phyloP scores from a whole-genome alignment of 805 yeast species.

The Zygosaccharomyces bisporus region DNA sequence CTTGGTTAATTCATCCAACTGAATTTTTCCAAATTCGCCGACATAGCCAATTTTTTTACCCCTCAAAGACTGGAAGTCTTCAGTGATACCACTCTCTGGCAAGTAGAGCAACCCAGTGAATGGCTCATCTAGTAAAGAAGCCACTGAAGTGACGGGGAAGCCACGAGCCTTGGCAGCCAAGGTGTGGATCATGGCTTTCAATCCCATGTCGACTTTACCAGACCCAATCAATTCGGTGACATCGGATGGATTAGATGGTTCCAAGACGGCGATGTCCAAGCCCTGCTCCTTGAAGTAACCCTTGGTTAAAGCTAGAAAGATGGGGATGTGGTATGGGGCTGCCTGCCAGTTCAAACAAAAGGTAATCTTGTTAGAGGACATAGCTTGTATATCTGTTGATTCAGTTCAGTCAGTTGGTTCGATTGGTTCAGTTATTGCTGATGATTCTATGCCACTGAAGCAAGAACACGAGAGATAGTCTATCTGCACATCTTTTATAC shows the following conservation, averaged over 20 bases:
- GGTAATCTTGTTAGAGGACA: slow-evolving; percentile 48
- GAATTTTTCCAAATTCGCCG: slow-evolving; percentile 58
- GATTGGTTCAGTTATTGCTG: background rate
- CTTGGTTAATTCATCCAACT: slow-evolving; percentile 51
- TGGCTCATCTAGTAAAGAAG: slow-evolving; percentile 53
- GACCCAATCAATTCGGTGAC: slow-evolving; percentile 55
- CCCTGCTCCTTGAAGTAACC: slow-evolving; percentile 51
- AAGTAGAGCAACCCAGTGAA: slow-evolving; percentile 54
- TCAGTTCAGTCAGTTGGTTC: background rate
- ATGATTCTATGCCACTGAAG: background rate
- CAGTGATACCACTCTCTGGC: slow-evolving; percentile 48
- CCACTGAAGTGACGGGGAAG: slow-evolving; percentile 53
- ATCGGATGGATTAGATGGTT: slow-evolving; percentile 56
- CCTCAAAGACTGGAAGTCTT: slow-evolving; percentile 48
- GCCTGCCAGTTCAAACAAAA: slow-evolving; percentile 53
- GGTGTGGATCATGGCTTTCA: slow-evolving; percentile 59
- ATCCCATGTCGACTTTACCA: slow-evolving; percentile 56
- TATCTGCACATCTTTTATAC: slow-evolving; percentile 2
- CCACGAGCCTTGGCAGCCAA: slow-evolving; percentile 59
- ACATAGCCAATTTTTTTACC: slow-evolving; percentile 55
- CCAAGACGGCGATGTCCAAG: slow-evolving; percentile 48
- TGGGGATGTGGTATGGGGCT: slow-evolving; percentile 53
- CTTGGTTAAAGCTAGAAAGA: slow-evolving; percentile 46
- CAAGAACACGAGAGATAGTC: background rate
- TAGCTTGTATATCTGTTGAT: slow-evolving; percentile 12